Base-by-base conservation (phyloP, 2,329 filamentous ascomycete genomes). In the Penicillium concentricum region DNA sequence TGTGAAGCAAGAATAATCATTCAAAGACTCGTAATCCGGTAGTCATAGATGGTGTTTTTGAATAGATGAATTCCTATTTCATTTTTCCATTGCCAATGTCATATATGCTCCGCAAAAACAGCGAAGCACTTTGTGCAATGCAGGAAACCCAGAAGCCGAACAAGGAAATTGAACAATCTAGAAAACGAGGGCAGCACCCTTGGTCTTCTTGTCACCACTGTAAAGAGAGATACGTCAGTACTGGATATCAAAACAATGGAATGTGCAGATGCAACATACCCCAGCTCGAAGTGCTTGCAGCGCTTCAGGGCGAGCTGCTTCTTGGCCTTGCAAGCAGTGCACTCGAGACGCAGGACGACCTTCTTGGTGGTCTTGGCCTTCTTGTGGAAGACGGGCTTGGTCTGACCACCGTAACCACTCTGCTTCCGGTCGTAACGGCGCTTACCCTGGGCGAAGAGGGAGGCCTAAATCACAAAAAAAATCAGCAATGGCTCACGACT, bases 321-420 rank as follows among this genome's bases (percentile, higher is more conserved):
- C 89, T 97, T 97, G 79, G 91, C 88, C 90, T 97, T 97, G 91
- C 94, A 99, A 72, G 83, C 80, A 77, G 91, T 93, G 86, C 94
- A 99, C 82, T 99, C 94, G 81, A 99, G 84, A 84, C 94, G 88
- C 81, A 99, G 84, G 76, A 99, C 95, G 74, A 99, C 90, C 89
- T 99, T 99, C 91, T 99, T 99, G 79, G 94, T 99, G 72, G 94
- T 99, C 90, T 99, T 99, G 71, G 94, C 94, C 86, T 97, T 97
- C 89, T 97, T 99, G 91, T 97, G 94, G 90, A 97, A 99, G 77
- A 99, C 92, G 74, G 95, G 94, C 86, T 99, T 99, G 76, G 94
- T 99, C 86, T 99, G 94, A 92, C 94, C 94, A 91, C 94, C 94
- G 79, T 97, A 97, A 90, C 93, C 93, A 79, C 89, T 91, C 85